A percentile compares a stretch with the other conserved stretches of the same genome.
Conservation (phyloP, 768 basidiomycete genomes). For the Calocera cornea region DNA sequence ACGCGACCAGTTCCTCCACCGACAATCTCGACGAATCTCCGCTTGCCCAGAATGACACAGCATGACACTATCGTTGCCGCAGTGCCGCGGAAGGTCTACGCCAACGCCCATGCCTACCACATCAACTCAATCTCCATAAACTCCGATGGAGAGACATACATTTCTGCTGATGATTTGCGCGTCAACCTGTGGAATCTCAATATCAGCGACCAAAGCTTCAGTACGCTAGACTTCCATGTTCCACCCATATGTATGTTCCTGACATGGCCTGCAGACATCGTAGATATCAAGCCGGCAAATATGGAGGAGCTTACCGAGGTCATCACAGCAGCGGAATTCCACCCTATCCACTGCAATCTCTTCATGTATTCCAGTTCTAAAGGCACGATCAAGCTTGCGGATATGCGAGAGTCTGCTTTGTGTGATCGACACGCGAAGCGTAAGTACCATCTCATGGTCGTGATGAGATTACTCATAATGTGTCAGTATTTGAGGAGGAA, state of each 20-base stretch:
- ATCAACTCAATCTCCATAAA: constrained; percentile 99
- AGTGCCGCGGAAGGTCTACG: constrained; percentile 95
- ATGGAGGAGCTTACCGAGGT: constrained; percentile 99
- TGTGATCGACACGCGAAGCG: constrained; percentile 95
- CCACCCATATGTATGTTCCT: not conserved
- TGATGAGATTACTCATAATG: not conserved
- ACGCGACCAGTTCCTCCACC: constrained; percentile 57
- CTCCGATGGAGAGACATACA: constrained; percentile 98
- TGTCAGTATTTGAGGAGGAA: constrained; percentile 90
- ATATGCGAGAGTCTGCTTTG: constrained; percentile 95
- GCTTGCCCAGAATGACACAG: constrained; percentile 78
- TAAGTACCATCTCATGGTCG: constrained; percentile 30
- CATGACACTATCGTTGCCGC: constrained; percentile 99
- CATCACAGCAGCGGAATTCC: constrained; percentile 99
- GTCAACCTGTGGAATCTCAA: constrained; percentile 98
- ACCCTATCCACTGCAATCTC: constrained; percentile 90
- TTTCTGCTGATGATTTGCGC: constrained; percentile 95
- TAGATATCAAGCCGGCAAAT: constrained; percentile 98
- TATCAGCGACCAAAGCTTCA: constrained; percentile 98
- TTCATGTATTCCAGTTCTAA: constrained; percentile 99
- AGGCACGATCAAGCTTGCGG: constrained; percentile 97
- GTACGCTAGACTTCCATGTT: constrained; percentile 38
- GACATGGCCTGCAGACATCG: constrained; percentile 58
- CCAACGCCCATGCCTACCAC: constrained; percentile 98
- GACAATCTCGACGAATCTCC: constrained; percentile 43